Evolutionary conservation across 2,329 filamentous ascomycete genomes (phyloP).

Genomic region (Teratosphaeria zuluensis): DNA sequence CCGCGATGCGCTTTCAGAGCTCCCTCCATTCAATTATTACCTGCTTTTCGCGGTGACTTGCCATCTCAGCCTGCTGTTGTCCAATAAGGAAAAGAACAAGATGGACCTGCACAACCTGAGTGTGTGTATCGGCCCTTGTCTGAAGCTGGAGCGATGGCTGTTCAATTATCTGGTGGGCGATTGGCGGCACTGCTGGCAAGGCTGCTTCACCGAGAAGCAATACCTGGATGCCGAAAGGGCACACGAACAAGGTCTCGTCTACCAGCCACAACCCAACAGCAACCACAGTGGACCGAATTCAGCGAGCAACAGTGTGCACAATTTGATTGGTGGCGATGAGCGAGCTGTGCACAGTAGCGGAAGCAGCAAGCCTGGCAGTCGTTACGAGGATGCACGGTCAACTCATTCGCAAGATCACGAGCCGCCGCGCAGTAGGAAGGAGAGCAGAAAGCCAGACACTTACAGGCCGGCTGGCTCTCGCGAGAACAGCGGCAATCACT

Average conservation of each 20-base stretch:
- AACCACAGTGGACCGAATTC: background rate
- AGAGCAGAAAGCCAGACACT: constrained; percentile 13
- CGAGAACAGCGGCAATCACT: background rate
- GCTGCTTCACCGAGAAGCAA: constrained; percentile 77
- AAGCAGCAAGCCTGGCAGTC: constrained; percentile 4
- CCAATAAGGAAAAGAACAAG: constrained; percentile 91
- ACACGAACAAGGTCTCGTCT: constrained; percentile 15
- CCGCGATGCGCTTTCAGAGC: constrained; percentile 80
- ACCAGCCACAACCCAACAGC: background rate
- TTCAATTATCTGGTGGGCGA: constrained; percentile 93
- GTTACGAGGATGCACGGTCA: constrained; percentile 3
- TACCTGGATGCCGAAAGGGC: constrained; percentile 16
- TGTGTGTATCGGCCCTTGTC: constrained; percentile 93
- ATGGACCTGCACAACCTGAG: constrained; percentile 95
- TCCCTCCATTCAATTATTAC: constrained; percentile 97
- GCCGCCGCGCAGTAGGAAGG: constrained; percentile 5
- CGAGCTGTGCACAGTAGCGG: constrained; percentile 11
- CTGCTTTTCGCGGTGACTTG: constrained; percentile 95
- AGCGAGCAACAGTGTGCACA: background rate
- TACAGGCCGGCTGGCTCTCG: constrained; percentile 13
- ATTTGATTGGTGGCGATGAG: constrained; percentile 6
- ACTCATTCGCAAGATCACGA: background rate
- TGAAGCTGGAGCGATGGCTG: constrained; percentile 90
- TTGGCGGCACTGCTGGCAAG: constrained; percentile 95
- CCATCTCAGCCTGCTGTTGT: constrained; percentile 82